phyloP scores from a whole-genome alignment of 2,329 filamentous ascomycete genomes.

The Diplodia mutila region DNA sequence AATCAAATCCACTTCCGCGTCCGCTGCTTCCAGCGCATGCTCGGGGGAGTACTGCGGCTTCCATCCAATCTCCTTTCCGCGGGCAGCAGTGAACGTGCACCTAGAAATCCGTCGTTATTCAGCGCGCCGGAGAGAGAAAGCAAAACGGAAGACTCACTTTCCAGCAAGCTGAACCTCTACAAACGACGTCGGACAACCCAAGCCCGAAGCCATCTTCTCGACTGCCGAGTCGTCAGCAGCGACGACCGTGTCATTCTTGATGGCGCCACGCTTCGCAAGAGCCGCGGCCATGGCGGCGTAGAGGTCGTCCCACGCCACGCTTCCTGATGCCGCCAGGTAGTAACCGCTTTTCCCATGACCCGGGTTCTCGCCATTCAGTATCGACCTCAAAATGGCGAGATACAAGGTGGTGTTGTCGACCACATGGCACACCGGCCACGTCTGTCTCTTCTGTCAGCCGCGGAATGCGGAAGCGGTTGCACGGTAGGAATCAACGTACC shows the following conservation, averaged over 20 bases:
- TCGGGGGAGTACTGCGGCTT: constrained; percentile 46
- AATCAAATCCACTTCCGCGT: constrained; percentile 54
- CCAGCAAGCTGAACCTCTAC: constrained; percentile 51
- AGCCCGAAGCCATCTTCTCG: constrained; percentile 47
- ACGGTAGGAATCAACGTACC: constrained; percentile 33
- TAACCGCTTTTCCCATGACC: constrained; percentile 52
- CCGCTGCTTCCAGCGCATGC: constrained; percentile 53
- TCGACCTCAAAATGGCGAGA: constrained; percentile 50
- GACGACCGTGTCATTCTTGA: constrained; percentile 45
- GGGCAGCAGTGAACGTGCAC: constrained; percentile 50
- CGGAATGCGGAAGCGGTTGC: too few species aligned
- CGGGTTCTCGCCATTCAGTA: constrained; percentile 46
- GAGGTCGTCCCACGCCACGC: constrained; percentile 56
- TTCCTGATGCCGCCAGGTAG: constrained; percentile 56
- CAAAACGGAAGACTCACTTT: constrained; percentile 38
- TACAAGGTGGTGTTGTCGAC: constrained; percentile 54
- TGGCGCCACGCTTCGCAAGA: constrained; percentile 45
- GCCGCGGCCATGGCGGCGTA: constrained; percentile 52
- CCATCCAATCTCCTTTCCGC: constrained; percentile 53
- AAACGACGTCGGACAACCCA: constrained; percentile 41
- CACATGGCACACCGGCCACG: constrained; percentile 60
- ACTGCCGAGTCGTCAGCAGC: constrained; percentile 44
- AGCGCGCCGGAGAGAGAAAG: neutral
- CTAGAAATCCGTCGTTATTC: constrained; percentile 33
- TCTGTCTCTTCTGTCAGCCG: constrained; percentile 34